phyloP scores from a whole-genome alignment of 2,329 filamentous ascomycete species.

The Exophiala calicioides region DNA sequence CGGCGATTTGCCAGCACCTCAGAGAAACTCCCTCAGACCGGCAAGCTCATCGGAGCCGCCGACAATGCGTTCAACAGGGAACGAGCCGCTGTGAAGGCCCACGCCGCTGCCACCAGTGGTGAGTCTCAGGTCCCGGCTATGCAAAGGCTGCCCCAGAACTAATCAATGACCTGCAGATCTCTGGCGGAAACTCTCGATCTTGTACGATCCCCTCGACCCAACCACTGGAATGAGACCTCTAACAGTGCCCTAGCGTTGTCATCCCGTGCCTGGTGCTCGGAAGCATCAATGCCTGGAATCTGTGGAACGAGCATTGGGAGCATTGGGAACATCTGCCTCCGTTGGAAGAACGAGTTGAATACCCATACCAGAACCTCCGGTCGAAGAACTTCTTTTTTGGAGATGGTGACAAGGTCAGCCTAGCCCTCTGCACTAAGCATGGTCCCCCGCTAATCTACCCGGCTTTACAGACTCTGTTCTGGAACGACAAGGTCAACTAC shows the following conservation, averaged over 20 bases:
- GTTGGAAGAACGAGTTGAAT: constrained; percentile 87
- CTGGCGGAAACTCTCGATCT: constrained; percentile 95
- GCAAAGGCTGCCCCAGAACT: constrained; percentile 8
- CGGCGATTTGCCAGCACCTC: constrained; percentile 63
- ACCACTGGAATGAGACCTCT: constrained; percentile 1
- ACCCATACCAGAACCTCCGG: constrained; percentile 97
- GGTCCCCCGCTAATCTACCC: neutral
- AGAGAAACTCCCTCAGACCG: no score
- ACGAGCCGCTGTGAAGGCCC: constrained; percentile 84
- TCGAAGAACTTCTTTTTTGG: constrained; percentile 95
- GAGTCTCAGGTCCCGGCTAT: constrained; percentile 25
- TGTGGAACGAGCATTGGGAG: constrained; percentile 97
- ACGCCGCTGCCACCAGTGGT: constrained; percentile 84
- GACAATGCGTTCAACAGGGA: constrained; percentile 95
- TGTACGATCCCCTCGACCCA: constrained; percentile 61
- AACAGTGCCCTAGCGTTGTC: constrained; percentile 62
- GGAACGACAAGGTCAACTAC: constrained; percentile 95
- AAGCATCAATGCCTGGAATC: constrained; percentile 78
- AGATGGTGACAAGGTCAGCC: constrained; percentile 84
- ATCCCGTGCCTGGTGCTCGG: constrained; percentile 72
- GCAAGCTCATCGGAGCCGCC: constrained; percentile 59
- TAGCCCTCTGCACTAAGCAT: neutral
- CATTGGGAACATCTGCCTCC: constrained; percentile 85
- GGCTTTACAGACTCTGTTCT: constrained; percentile 54
- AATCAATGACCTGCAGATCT: constrained; percentile 62